These are phyloP conservation scores for Gnaphalium uliginosum DNA, from an alignment of 129 eudicot genomes.

Conservation along the genomic window DNA sequence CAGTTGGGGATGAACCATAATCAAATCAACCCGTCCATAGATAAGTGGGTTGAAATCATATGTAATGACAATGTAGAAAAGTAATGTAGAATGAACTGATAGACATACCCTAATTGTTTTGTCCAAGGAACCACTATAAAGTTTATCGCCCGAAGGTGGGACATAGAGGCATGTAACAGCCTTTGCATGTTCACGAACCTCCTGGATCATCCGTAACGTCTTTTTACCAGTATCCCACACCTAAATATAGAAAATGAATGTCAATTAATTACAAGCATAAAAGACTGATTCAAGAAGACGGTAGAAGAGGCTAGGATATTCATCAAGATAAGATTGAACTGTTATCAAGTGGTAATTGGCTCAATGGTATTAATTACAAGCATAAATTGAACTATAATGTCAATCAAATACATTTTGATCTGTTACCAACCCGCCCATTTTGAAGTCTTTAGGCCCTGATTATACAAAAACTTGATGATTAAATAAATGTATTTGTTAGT, in stretches of 20 bases:
- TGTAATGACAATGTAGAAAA: not conserved
- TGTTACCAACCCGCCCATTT: not conserved
- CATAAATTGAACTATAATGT: too few relatives aligned
- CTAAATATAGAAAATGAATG: conserved; percentile 32
- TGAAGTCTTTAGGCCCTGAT: not conserved
- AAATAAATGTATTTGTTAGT: not conserved
- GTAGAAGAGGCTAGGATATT: not conserved
- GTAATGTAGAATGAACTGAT: not conserved
- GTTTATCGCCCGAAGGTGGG: conserved; percentile 56
- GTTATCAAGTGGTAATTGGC: not conserved
- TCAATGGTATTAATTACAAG: too few relatives aligned
- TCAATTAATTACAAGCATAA: not conserved
- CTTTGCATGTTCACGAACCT: conserved; percentile 67
- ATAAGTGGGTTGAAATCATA: not conserved
- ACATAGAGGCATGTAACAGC: conserved; percentile 70
- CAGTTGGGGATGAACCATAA: not conserved
- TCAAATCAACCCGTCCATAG: not conserved
- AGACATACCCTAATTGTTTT: conserved; percentile 72
- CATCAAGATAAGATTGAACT: not conserved
- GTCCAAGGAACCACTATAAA: conserved; percentile 80
- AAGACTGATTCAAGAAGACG: not conserved
- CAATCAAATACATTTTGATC: not conserved
- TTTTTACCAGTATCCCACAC: conserved; percentile 73
- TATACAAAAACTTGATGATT: not conserved
- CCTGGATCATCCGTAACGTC: conserved; percentile 58